Conservation (phyloP, 192 early-diverging fungal genomes). For the Geosiphon pyriformis region DNA sequence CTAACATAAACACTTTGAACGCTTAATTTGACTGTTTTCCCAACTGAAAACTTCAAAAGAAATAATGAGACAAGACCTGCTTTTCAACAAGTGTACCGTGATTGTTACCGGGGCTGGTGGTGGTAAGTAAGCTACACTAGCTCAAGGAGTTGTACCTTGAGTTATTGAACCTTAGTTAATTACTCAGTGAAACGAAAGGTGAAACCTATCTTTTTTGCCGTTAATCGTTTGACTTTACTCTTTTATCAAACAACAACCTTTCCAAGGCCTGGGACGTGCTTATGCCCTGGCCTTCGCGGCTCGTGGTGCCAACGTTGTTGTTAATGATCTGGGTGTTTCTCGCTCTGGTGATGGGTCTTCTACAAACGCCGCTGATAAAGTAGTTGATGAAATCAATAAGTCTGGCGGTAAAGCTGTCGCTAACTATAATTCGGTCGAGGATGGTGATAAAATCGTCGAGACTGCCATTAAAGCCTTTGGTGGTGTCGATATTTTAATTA, state of each 20-base stretch:
- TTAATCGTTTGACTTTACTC: neutral
- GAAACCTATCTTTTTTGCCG: neutral
- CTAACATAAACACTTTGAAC: too few species aligned
- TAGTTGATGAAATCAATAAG: conserved; percentile 87
- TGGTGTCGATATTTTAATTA: conserved; percentile 91
- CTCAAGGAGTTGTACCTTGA: neutral
- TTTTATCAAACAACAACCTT: conserved; percentile 5
- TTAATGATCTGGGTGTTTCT: conserved; percentile 89
- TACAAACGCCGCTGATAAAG: conserved; percentile 81
- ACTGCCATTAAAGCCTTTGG: conserved; percentile 95
- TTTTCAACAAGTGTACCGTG: conserved; percentile 79
- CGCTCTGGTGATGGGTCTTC: conserved; percentile 72
- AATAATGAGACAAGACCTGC: conserved; percentile 45
- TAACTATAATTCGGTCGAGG: conserved; percentile 96
- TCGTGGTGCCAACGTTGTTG: conserved; percentile 89
- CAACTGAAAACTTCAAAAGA: too few species aligned
- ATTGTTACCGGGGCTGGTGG: conserved; percentile 96
- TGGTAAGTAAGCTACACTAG: conserved; percentile 43
- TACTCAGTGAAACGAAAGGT: neutral
- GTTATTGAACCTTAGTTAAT: neutral
- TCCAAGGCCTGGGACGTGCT: conserved; percentile 67
- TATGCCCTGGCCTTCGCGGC: conserved; percentile 89
- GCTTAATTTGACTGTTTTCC: too few species aligned
- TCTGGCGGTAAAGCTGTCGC: conserved; percentile 91
- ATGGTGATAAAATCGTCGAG: conserved; percentile 97